Percentiles rank a stretch among this genome's conserved stretches.
phyloP scores from a whole-genome alignment of 768 basidiomycete species.

The Asterophora lycoperdoides region DNA sequence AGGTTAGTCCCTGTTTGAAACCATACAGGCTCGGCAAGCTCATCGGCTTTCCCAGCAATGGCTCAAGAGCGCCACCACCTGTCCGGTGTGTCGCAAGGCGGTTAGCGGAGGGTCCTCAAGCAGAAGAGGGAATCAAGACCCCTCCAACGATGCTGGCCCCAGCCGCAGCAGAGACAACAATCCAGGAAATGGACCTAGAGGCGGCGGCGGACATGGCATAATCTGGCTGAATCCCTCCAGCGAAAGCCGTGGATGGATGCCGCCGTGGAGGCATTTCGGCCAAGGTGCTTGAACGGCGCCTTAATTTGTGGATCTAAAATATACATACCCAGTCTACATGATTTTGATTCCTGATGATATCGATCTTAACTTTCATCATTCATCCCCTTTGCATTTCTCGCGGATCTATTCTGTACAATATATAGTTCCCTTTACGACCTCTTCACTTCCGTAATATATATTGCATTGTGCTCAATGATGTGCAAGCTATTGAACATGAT shows the following conservation, averaged over 20 bases:
- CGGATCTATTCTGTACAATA: too few relatives aligned
- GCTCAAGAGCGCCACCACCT: constrained; percentile 71
- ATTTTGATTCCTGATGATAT: too few relatives aligned
- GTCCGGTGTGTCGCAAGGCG: constrained; percentile 73
- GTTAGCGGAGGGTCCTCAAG: constrained; percentile 27
- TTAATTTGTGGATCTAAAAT: too few relatives aligned
- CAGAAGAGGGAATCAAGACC: background rate
- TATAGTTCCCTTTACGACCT: too few relatives aligned
- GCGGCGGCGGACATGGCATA: background rate
- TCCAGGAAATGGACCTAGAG: constrained; percentile 9
- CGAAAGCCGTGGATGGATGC: constrained; percentile 1
- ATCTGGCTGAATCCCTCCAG: background rate
- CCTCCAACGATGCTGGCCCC: constrained; percentile 11
- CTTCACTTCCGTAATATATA: too few relatives aligned
- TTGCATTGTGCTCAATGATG: too few relatives aligned
- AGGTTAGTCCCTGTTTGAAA: constrained; percentile 40
- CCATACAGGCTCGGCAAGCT: background rate
- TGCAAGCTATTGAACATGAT: too few relatives aligned
- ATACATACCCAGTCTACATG: too few relatives aligned
- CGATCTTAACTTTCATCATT: too few relatives aligned
- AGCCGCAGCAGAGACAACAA: constrained; percentile 10
- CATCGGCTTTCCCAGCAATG: constrained; percentile 54
- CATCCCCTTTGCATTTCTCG: too few relatives aligned
- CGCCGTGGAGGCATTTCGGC: constrained; percentile 2
- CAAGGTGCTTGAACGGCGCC: background rate